Evolutionary conservation across 2,329 filamentous ascomycete genomes (phyloP), one percentile per base, ranked within the genome.

Genomic region (Nectriaceae sp.): DNA sequence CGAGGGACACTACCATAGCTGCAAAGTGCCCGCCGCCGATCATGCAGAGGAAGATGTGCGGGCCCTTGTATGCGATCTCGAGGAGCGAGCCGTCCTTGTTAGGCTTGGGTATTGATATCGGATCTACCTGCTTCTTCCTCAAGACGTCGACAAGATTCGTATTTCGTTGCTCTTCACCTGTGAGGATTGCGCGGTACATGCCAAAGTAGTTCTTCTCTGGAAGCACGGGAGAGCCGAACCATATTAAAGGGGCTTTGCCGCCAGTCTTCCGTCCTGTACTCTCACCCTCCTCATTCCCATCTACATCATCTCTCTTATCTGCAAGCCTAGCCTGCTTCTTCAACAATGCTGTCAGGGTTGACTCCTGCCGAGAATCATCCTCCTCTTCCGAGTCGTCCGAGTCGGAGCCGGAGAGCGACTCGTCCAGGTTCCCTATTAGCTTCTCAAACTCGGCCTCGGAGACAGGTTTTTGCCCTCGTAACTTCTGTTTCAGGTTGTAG

Each of bases 21-120:
- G 94, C 94, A 65, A 99, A 99, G 67, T 99, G 94, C 0, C 94
- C 94, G 50, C 94, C 94, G 20, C 94, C 94, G 42, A 99, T 96
- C 94, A 99, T 99, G 70, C 92, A 97, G 40, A 99, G 80, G 65
- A 99, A 97, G 42, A 96, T 84, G 65, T 97, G 92, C 2, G 91
- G 90, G 6, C 87, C 85, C 20, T 84, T 82, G 64, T 87, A 83
- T 3, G 75, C 75, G 10, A 79, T 70, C 2, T 76, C 72, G 3
- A 79, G 75, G 4, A 83, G 68, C 15, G 75, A 73, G 2, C 83
- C 82, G 40, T 85, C 84, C 47, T 82, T 83, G 31, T 77, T 71
- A 2, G 79, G 73, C 52, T 80, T 80, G 24, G 69, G 77, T 47
- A 70, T 74, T 36, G 70, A 69, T 63, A 74, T 82, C 1, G 90